Percentiles rank a stretch among this genome's conserved stretches.
phyloP scores from a whole-genome alignment of 345 rosid genomes.

The Nasturtium officinale region DNA sequence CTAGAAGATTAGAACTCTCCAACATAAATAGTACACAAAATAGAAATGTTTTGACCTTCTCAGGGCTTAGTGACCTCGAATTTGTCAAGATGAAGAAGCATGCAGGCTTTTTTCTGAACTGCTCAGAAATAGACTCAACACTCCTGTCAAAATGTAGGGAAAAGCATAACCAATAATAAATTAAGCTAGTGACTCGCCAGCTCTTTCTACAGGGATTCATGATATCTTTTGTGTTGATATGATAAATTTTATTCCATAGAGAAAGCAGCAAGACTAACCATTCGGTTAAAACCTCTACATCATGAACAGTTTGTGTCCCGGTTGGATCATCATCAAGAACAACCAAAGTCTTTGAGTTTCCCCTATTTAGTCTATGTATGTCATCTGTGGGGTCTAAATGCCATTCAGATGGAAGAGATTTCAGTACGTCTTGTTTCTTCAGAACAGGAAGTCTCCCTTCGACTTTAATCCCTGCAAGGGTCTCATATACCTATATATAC shows the following conservation, averaged over 20 bases:
- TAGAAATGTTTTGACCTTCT: constrained; percentile 58
- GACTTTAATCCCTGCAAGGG: constrained; percentile 76
- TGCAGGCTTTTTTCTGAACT: constrained; percentile 65
- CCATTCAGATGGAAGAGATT: constrained; percentile 90
- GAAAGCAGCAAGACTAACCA: constrained; percentile 57
- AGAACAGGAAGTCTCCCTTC: constrained; percentile 79
- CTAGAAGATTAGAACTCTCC: constrained; percentile 17
- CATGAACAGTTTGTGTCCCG: constrained; percentile 98
- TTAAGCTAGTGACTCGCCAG: constrained; percentile 12
- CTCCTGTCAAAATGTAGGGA: constrained; percentile 55
- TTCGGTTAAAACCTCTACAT: constrained; percentile 93
- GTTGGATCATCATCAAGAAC: constrained; percentile 99
- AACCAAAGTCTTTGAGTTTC: constrained; percentile 69
- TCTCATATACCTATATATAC: constrained; percentile 74
- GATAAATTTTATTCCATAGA: background rate
- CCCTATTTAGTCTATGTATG: constrained; percentile 60
- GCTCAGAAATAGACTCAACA: constrained; percentile 68
- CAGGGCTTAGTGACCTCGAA: constrained; percentile 87
- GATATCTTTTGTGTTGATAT: background rate
- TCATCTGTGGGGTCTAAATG: constrained; percentile 70
- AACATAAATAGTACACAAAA: constrained; percentile 3
- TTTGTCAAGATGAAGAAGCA: constrained; percentile 95
- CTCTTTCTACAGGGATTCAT: background rate
- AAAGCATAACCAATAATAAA: constrained; percentile 7
- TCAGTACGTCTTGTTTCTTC: constrained; percentile 64